A percentile compares a stretch with the other conserved stretches of the same genome.
These are phyloP conservation scores for Lachnum nothofagi DNA, from an alignment of 2,329 filamentous ascomycete genomes.

Conservation along the genomic window DNA sequence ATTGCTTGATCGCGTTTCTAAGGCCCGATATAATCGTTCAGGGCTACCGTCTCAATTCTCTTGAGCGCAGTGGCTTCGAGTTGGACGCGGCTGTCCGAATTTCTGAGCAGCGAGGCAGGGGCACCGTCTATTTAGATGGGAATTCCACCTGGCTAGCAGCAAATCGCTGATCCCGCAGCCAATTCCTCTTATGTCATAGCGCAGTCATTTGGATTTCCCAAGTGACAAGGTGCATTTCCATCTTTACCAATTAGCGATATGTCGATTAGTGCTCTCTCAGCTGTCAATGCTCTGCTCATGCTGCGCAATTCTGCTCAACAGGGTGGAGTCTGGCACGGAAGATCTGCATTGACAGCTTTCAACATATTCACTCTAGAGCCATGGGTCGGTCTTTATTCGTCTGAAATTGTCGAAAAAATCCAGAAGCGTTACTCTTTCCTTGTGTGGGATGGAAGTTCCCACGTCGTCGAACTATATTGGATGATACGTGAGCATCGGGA, in stretches of 20 bases:
- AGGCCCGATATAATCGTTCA: constrained; percentile 62
- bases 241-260: constrained; percentile 59
- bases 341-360: constrained; percentile 58
- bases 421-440: constrained; percentile 2
- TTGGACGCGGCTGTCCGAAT: constrained; percentile 47
- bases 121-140: constrained; percentile 45
- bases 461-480: constrained; percentile 8
- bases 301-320: constrained; percentile 54
- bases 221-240: constrained; percentile 56
- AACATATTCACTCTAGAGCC: constrained; percentile 56
- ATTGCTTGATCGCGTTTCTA: constrained; percentile 54
- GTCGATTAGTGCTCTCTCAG: constrained; percentile 63
- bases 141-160: constrained; percentile 51
- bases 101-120: constrained; percentile 44
- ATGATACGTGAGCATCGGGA: constrained; percentile 6
- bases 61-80: constrained; percentile 59
- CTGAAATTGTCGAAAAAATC: constrained; percentile 33
- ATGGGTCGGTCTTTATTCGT: constrained; percentile 48
- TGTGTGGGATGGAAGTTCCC: background rate
- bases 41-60: constrained; percentile 60
- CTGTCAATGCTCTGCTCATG: constrained; percentile 57
- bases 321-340: constrained; percentile 61
- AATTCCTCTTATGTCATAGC: constrained; percentile 57
- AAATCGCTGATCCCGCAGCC: constrained; percentile 59
- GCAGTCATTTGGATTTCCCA: constrained; percentile 51